Conservation (phyloP, 1,284 basidiomycete genomes). For the Ganoderma meredithae region DNA sequence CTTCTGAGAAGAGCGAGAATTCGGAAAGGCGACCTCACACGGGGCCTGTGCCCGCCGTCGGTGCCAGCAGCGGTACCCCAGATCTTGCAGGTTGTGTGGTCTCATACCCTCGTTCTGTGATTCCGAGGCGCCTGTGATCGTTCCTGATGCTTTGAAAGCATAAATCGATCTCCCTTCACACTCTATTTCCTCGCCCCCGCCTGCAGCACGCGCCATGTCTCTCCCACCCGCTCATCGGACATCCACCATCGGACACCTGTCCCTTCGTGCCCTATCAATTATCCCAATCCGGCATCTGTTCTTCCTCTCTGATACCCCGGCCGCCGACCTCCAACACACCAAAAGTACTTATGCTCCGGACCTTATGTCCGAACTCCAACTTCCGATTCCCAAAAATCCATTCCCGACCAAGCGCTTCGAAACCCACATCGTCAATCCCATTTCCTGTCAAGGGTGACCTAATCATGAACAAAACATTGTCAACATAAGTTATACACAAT, state of each 20-base stretch:
- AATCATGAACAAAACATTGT: neutral
- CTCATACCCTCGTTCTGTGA: conserved; percentile 29
- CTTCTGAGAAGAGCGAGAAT: neutral
- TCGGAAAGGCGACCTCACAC: conserved; percentile 9
- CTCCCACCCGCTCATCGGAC: conserved; percentile 13
- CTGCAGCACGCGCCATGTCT: conserved; percentile 17
- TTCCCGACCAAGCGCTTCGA: neutral
- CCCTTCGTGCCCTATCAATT: neutral
- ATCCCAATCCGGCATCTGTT: neutral
- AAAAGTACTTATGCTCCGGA: neutral
- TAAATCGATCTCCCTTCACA: conserved; percentile 27
- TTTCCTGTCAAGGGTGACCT: neutral
- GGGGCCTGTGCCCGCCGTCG: conserved; percentile 17
- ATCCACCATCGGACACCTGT: neutral
- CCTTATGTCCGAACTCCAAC: conserved; percentile 8
- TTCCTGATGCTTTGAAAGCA: conserved; percentile 27
- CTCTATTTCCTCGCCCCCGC: conserved; percentile 26
- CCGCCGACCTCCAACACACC: neutral
- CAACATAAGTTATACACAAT: conserved; percentile 17
- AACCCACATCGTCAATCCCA: neutral
- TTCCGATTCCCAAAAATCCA: neutral
- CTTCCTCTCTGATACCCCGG: neutral
- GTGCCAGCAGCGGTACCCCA: conserved; percentile 25
- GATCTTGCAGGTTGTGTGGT: conserved; percentile 23
- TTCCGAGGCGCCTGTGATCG: conserved; percentile 22